A percentile compares a stretch with the other conserved stretches of the same genome.
Evolutionary conservation across 164 flowering plant species (phyloP).

Genomic region (Vitis rupestris): DNA sequence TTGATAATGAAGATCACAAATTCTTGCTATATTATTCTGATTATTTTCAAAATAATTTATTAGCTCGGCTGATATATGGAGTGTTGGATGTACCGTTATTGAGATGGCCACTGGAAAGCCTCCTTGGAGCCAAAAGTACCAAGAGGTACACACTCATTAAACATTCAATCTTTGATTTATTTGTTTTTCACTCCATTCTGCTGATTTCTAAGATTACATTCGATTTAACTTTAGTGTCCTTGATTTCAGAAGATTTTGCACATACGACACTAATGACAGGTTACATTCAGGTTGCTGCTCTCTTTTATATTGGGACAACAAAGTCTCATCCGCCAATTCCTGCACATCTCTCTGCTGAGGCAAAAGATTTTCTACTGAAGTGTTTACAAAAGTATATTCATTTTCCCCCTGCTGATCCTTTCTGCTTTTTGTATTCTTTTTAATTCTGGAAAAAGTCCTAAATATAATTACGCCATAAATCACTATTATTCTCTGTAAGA

Average conservation of each 20-base stretch:
- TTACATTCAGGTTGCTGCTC: constrained; percentile 78
- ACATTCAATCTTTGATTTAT: not conserved
- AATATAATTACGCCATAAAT: no score
- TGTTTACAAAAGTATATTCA: constrained; percentile 77
- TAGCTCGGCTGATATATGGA: constrained; percentile 99
- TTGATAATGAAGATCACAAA: no score
- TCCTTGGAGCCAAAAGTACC: constrained; percentile 98
- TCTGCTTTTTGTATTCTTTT: not conserved
- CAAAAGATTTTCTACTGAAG: constrained; percentile 84
- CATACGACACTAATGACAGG: constrained; percentile 6
- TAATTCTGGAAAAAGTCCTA: not conserved
- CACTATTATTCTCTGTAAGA: no score
- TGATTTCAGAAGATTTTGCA: not conserved
- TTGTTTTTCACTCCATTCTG: not conserved
- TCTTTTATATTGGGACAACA: constrained; percentile 87
- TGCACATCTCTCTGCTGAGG: constrained; percentile 81
- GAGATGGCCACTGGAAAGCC: constrained; percentile 99
- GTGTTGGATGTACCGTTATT: constrained; percentile 98
- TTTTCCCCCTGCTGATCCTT: not conserved
- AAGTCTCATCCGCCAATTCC: constrained; percentile 98
- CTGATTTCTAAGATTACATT: not conserved
- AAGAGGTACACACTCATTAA: constrained; percentile 54
- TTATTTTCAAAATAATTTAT: constrained; percentile 7
- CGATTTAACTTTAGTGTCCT: not conserved
- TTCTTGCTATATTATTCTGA: no score